Conservation (phyloP, 371 early-diverging fungal species). For the Zopfochytrium polystomum region DNA sequence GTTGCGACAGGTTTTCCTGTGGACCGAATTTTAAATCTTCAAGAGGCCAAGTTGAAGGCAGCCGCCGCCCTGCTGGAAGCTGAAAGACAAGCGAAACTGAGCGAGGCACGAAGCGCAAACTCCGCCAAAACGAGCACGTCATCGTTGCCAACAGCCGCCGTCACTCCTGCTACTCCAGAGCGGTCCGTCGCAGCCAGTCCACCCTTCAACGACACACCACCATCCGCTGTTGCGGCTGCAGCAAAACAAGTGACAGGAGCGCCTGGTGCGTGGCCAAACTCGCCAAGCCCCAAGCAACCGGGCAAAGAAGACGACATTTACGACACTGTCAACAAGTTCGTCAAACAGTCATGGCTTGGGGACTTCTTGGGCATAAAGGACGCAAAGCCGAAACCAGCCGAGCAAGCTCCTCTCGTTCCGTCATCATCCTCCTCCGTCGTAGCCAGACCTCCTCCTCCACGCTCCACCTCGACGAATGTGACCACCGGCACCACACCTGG, state of each 20-base stretch:
- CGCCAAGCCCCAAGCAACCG: too few species aligned
- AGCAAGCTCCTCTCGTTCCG: not conserved
- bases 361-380: conserved; percentile 4
- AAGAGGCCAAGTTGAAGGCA: conserved; percentile 37
- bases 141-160: too few species aligned
- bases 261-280: too few species aligned
- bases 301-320: too few species aligned
- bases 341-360: not conserved
- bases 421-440: too few species aligned
- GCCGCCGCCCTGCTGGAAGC: conserved; percentile 17
- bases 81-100: conserved; percentile 11
- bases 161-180: too few species aligned
- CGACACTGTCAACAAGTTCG: too few species aligned
- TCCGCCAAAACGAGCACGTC: too few species aligned
- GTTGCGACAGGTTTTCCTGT: conserved; percentile 68
- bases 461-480: too few species aligned
- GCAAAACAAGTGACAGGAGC: too few species aligned
- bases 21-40: conserved; percentile 75
- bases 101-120: too few species aligned
- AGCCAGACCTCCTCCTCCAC: too few species aligned
- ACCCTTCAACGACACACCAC: not conserved
- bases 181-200: not conserved
- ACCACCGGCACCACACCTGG: not conserved
- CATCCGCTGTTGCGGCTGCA: not conserved
- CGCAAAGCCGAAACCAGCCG: not conserved